Percentiles rank a stretch among this genome's conserved stretches.
phyloP scores from a whole-genome alignment of 352 stramenopile genomes.

The Phytophthora lateralis region DNA sequence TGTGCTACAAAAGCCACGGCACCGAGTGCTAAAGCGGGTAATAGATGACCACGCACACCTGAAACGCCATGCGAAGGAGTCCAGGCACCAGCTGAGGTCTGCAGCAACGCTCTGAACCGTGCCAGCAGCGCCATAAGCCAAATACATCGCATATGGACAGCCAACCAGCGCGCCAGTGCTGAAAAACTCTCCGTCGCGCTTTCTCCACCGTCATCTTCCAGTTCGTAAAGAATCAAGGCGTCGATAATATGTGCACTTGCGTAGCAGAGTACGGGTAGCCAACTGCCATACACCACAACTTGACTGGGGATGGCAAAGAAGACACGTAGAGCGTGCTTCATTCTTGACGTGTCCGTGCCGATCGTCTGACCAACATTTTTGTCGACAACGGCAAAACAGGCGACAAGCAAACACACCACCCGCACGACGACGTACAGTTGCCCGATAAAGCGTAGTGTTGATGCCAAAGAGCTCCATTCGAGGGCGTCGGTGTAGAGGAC shows the following conservation, averaged over 20 bases:
- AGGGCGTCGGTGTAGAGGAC: constrained; percentile 60
- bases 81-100: constrained; percentile 55
- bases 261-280: constrained; percentile 54
- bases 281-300: constrained; percentile 59
- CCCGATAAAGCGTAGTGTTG: constrained; percentile 46
- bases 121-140: constrained; percentile 55
- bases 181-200: constrained; percentile 40
- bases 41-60: constrained; percentile 45
- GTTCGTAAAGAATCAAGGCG: constrained; percentile 54
- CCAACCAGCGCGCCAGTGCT: constrained; percentile 42
- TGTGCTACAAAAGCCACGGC: constrained; percentile 47
- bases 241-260: constrained; percentile 56
- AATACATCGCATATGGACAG: constrained; percentile 56
- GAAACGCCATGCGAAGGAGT: constrained; percentile 51
- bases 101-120: constrained; percentile 48
- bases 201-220: constrained; percentile 48
- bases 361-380: constrained; percentile 2
- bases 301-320: constrained; percentile 58
- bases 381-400: constrained; percentile 36
- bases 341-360: not conserved
- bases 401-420: constrained; percentile 37
- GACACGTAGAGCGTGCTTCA: constrained; percentile 34
- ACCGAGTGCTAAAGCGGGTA: constrained; percentile 41
- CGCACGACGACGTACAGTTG: constrained; percentile 53
- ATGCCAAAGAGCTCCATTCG: constrained; percentile 57